Evolutionary conservation across 2,329 filamentous ascomycete species (phyloP).

Genomic region (Colletotrichum simmondsii): DNA sequence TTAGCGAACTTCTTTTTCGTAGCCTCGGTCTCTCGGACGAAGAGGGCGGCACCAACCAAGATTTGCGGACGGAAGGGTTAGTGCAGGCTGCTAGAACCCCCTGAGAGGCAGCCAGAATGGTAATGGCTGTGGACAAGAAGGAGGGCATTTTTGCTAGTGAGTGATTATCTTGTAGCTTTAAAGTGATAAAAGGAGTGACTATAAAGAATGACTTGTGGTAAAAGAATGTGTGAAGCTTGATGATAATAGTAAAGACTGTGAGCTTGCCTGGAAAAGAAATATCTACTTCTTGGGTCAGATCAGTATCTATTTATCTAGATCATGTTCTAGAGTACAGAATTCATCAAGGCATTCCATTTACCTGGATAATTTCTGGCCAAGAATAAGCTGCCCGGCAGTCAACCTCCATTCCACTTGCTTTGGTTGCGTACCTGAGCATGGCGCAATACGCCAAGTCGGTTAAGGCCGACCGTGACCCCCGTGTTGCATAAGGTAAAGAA

Average conservation of each 20-base stretch:
- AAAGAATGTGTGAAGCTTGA: neutral
- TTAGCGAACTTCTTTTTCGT: neutral
- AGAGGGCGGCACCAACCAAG: neutral
- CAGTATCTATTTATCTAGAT: neutral
- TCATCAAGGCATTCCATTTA: neutral
- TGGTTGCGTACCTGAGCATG: neutral
- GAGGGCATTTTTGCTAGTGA: neutral
- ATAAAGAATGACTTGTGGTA: neutral
- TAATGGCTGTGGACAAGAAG: neutral
- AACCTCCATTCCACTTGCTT: neutral
- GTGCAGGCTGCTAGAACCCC: constrained; percentile 1
- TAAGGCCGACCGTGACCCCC: neutral
- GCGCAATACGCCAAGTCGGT: neutral
- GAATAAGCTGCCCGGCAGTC: neutral
- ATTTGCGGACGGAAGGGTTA: constrained; percentile 6
- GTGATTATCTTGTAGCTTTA: neutral
- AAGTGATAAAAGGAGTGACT: neutral
- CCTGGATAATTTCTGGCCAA: neutral
- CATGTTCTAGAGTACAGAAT: neutral
- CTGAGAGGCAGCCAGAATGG: neutral
- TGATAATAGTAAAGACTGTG: neutral
- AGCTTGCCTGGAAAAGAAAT: neutral
- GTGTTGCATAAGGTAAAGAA: neutral
- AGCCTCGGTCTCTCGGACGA: neutral
- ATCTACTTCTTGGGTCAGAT: neutral